A percentile compares a stretch with the other conserved stretches of the same genome.
Conservation (phyloP, 2,329 filamentous ascomycete species). For the Ophiostoma quercus region DNA sequence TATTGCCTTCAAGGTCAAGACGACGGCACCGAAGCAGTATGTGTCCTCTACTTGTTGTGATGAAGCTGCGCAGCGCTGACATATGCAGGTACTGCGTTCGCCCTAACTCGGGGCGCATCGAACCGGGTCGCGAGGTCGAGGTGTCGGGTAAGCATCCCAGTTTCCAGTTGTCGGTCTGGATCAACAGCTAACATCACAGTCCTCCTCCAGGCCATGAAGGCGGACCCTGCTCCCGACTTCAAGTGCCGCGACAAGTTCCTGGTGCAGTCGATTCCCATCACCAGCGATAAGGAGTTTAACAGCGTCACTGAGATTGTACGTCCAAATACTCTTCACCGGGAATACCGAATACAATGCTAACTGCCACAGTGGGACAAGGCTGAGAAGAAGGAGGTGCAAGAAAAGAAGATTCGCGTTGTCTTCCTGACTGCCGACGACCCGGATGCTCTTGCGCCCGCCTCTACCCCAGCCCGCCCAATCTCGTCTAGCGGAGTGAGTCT, state of each 20-base stretch:
- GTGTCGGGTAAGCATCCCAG: conserved; percentile 64
- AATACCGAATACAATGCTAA: not conserved
- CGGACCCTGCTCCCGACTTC: conserved; percentile 77
- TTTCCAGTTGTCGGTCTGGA: not conserved
- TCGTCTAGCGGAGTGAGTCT: conserved; percentile 30
- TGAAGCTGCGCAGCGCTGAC: not conserved
- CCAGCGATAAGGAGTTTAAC: conserved; percentile 73
- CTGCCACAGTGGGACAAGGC: conserved; percentile 66
- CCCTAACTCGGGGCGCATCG: conserved; percentile 93
- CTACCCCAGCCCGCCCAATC: conserved; percentile 32
- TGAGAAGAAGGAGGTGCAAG: conserved; percentile 72
- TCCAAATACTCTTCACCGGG: conserved; percentile 21
- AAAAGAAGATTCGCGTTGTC: conserved; percentile 91
- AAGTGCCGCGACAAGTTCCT: conserved; percentile 55
- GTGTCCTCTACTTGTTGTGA: not conserved
- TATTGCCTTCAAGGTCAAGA: conserved; percentile 85
- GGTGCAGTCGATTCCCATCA: conserved; percentile 50
- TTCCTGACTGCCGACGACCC: conserved; percentile 63
- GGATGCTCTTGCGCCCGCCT: conserved; percentile 31
- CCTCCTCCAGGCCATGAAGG: conserved; percentile 95
- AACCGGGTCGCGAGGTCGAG: conserved; percentile 82
- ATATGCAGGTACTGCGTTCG: conserved; percentile 82
- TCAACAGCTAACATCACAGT: conserved; percentile 48
- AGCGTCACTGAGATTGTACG: conserved; percentile 77
- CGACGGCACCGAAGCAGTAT: conserved; percentile 97